A percentile compares a stretch with the other conserved stretches of the same genome.
Conservation (phyloP, 2,329 filamentous ascomycete genomes). For the Ilyonectria destructans region DNA sequence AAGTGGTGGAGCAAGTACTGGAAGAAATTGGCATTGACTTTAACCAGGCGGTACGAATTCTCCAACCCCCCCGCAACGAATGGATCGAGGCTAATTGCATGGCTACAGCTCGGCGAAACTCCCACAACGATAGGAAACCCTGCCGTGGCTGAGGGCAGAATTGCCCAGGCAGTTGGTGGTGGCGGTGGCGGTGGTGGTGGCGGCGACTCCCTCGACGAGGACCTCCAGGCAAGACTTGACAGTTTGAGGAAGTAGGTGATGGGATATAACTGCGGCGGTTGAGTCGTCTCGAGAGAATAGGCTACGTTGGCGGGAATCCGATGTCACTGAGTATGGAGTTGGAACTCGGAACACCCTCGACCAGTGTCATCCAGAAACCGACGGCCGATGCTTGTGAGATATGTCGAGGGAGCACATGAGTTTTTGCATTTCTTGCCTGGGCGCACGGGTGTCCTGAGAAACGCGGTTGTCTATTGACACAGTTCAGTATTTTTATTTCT, state of each 20-base stretch:
- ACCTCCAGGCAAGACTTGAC: conserved; percentile 93
- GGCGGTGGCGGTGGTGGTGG: conserved; percentile 72
- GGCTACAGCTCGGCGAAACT: conserved; percentile 86
- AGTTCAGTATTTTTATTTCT: conserved; percentile 33
- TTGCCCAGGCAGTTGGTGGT: conserved; percentile 88
- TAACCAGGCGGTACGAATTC: conserved; percentile 82
- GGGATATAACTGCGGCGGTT: not conserved
- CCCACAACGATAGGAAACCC: conserved; percentile 86
- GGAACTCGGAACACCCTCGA: conserved; percentile 15
- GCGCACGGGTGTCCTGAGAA: conserved; percentile 49
- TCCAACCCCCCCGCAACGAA: conserved; percentile 43
- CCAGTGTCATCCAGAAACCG: not conserved
- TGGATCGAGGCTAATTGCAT: conserved; percentile 39
- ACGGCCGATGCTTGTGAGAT: conserved; percentile 14
- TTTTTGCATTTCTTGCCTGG: conserved; percentile 41
- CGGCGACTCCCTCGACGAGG: conserved; percentile 83
- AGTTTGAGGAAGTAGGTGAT: conserved; percentile 77
- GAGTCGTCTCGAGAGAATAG: conserved; percentile 7
- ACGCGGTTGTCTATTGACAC: conserved; percentile 38
- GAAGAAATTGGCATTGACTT: conserved; percentile 98
- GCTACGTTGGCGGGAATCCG: not conserved
- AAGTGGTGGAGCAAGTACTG: conserved; percentile 95
- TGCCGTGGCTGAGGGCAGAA: conserved; percentile 80
- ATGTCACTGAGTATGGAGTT: conserved; percentile 6
- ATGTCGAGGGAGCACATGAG: conserved; percentile 16